Percentiles rank a stretch among this genome's conserved stretches.
phyloP scores from a whole-genome alignment of 805 yeast species.

The Yarrowia bubula region DNA sequence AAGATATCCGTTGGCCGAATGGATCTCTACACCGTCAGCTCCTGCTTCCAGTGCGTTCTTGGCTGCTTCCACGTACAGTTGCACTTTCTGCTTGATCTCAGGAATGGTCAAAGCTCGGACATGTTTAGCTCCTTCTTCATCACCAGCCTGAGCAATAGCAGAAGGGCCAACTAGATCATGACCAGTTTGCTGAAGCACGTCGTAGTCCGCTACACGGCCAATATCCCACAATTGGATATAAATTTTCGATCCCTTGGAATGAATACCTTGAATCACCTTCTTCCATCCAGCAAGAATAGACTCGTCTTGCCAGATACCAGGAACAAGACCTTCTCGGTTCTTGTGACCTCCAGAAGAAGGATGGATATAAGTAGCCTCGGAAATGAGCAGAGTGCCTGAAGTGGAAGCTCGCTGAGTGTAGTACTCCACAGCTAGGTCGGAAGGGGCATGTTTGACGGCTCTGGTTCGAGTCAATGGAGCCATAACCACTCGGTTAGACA shows the following conservation, averaged over 20 bases:
- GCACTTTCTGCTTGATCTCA: slow-evolving; percentile 47
- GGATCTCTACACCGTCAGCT: slow-evolving; percentile 64
- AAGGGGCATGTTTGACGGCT: slow-evolving; percentile 42
- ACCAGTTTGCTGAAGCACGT: neutral
- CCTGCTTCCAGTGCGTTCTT: slow-evolving; percentile 52
- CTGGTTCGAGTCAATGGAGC: slow-evolving; percentile 56
- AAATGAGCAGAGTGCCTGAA: slow-evolving; percentile 57
- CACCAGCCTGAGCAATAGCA: slow-evolving; percentile 23
- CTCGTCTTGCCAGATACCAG: slow-evolving; percentile 63
- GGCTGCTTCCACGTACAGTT: slow-evolving; percentile 52
- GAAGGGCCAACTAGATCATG: slow-evolving; percentile 9
- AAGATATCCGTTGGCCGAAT: slow-evolving; percentile 62
- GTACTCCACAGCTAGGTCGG: slow-evolving; percentile 49
- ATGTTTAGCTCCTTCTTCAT: slow-evolving; percentile 22
- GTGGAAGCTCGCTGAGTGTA: slow-evolving; percentile 55
- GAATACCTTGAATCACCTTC: slow-evolving; percentile 46
- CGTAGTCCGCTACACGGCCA: slow-evolving; percentile 41
- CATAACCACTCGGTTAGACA: slow-evolving; percentile 45
- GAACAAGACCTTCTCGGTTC: slow-evolving; percentile 37
- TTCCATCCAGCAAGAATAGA: slow-evolving; percentile 79
- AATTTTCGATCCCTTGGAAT: slow-evolving; percentile 42
- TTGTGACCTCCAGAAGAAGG: slow-evolving; percentile 3
- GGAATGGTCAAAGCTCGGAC: slow-evolving; percentile 42
- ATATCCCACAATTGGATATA: slow-evolving; percentile 46
- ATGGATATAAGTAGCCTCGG: slow-evolving; percentile 53